Evolutionary conservation across 352 stramenopile species (phyloP), one percentile per base, ranked within the genome.

Genomic region (Globisporangium sylvaticum): DNA sequence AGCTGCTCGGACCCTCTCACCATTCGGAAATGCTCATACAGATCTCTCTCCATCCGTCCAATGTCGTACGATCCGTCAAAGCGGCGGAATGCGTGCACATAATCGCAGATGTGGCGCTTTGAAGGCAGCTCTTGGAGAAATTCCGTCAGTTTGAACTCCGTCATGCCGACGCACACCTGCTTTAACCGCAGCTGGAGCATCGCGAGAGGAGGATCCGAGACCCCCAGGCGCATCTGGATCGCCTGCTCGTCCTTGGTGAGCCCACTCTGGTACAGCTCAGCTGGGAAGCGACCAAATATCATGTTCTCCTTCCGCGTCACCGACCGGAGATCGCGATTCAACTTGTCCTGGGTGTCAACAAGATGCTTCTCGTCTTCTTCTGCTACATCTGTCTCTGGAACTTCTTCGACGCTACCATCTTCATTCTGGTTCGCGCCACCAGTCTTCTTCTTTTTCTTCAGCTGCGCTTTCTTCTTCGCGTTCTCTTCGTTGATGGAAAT

Each of bases 51-150:
- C 56, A 95, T 72, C 0, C 68, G 62, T 6, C 80, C 65, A 2
- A 74, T 44, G 32, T 92, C 79, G 52, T 90, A 91, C 0, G 70
- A 79, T 0, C 81, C 78, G 31, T 91, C 79, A 27, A 68, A 67
- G 1, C 73, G 73, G 22, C 80, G 75, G 60, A 95, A 95, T 4
- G 61, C 61, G 4, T 58, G 66, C 0, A 80, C 72, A 39, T 98
- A 98, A 22, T 76, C 76, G 27, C 96, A 90, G 32, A 98, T 83
- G 34, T 98, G 89, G 3, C 88, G 89, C 67, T 98, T 98, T 0
- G 91, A 96, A 0, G 93, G 93, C 4, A 98, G 66, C 72, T 98
- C 93, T 32, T 95, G 78, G 2, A 97, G 77, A 46, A 98, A 74
- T 62, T 98, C 91, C 1, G 69, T 64, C 60, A 93, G 56, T 67